Conservation (phyloP, 129 eudicot genomes). For the Helianthus tuberosus region DNA sequence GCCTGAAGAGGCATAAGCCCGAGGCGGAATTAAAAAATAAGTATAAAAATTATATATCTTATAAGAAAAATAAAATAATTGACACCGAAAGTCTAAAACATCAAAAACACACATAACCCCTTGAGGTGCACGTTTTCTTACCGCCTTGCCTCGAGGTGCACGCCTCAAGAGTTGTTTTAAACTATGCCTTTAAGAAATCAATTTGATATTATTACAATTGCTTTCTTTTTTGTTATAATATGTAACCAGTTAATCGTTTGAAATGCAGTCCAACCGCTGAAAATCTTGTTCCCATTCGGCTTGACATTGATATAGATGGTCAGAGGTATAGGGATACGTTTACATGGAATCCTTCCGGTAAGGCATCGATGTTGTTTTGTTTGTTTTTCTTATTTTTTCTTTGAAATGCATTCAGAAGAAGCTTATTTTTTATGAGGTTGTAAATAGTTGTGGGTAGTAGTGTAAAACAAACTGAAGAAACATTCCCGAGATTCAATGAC, state of each 20-base stretch:
- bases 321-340: constrained; percentile 84
- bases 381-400: not conserved
- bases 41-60: no score
- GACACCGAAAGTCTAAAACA: no score
- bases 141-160: no score
- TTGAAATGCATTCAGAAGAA: not conserved
- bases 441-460: constrained; percentile 3
- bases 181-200: not conserved
- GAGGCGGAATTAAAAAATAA: no score
- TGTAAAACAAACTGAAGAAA: not conserved
- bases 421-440: not conserved
- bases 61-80: no score
- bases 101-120: no score
- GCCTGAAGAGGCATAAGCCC: no score
- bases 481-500: not conserved
- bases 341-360: constrained; percentile 92
- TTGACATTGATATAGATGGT: constrained; percentile 87
- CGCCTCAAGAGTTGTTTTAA: no score
- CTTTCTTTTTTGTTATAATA: not conserved
- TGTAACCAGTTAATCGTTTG: constrained; percentile 17
- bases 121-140: no score
- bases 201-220: not conserved
- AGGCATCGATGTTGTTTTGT: not conserved
- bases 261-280: constrained; percentile 85
- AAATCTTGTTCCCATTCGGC: constrained; percentile 82